A percentile compares a stretch with the other conserved stretches of the same genome.
phyloP scores from a whole-genome alignment of 2,329 filamentous ascomycete genomes.

The Monosporascus sp. region DNA sequence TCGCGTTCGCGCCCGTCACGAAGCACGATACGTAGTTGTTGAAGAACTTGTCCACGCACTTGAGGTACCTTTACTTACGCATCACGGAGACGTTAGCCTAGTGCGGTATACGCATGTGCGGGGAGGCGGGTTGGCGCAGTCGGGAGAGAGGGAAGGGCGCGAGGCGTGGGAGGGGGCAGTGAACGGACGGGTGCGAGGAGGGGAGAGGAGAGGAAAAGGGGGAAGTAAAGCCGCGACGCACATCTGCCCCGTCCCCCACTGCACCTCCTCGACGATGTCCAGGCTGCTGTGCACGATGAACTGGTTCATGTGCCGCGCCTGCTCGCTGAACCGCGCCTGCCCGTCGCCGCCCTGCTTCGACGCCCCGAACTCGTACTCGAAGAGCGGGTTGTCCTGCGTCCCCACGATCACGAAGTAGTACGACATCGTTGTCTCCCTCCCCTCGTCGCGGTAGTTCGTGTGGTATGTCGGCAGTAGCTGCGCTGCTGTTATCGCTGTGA shows the following conservation, averaged over 20 bases:
- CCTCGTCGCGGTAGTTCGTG: not conserved
- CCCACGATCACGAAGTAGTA: slow-evolving; percentile 98
- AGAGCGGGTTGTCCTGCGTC: slow-evolving; percentile 91
- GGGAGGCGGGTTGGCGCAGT: not conserved
- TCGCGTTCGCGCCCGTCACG: slow-evolving; percentile 85
- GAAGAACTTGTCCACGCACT: slow-evolving; percentile 94
- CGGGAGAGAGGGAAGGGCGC: not conserved
- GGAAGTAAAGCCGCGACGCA: slow-evolving; percentile 32
- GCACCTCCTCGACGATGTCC: slow-evolving; percentile 92
- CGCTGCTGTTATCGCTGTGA: not conserved
- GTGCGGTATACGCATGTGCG: not conserved
- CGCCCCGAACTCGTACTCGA: slow-evolving; percentile 95
- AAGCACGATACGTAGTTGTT: slow-evolving; percentile 94
- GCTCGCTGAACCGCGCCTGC: slow-evolving; percentile 78
- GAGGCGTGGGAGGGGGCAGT: too few relatives aligned
- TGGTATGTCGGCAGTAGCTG: not conserved
- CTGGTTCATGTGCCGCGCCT: slow-evolving; percentile 90
- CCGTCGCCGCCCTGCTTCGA: slow-evolving; percentile 95
- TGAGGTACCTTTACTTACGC: slow-evolving; percentile 61
- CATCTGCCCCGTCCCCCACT: slow-evolving; percentile 86
- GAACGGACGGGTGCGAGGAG: too few relatives aligned
- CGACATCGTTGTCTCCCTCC: slow-evolving; percentile 60
- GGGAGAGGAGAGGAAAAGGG: slow-evolving; percentile 1
- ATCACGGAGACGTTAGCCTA: not conserved
- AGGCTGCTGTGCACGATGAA: slow-evolving; percentile 93